Percentiles rank a stretch among this genome's conserved stretches.
phyloP scores from a whole-genome alignment of 179 eudicot species.

The Actinidia polygama region DNA sequence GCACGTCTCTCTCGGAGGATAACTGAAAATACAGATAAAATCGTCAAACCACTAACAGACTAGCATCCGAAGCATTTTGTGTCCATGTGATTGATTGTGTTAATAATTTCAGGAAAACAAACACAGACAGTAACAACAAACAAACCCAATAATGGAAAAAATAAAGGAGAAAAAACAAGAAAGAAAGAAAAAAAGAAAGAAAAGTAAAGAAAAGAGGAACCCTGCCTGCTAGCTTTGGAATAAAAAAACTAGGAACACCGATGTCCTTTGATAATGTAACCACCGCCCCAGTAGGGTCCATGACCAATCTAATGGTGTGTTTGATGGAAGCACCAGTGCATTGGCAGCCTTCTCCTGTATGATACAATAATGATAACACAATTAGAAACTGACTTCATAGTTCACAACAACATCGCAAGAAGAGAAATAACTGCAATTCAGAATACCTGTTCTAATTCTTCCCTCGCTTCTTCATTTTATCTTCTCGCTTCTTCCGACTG shows the following conservation, averaged over 20 bases:
- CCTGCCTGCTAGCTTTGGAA: conserved; percentile 65
- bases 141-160: not conserved
- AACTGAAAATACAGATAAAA: conserved; percentile 48
- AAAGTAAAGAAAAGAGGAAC: not conserved
- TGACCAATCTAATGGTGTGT: conserved; percentile 63
- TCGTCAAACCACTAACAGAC: not conserved
- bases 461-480: conserved; percentile 81
- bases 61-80: not conserved
- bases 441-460: conserved; percentile 84
- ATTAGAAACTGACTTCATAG: not conserved
- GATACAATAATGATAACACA: conserved; percentile 17
- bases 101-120: not conserved
- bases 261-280: conserved; percentile 82
- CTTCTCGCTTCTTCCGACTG: conserved; percentile 88
- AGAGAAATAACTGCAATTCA: not conserved
- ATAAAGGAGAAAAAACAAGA: not conserved
- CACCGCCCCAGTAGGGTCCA: conserved; percentile 80
- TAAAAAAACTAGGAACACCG: conserved; percentile 78
- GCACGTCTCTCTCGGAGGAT: conserved; percentile 96
- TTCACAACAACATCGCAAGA: not conserved
- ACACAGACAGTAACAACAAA: not conserved
- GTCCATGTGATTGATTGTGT: not conserved
- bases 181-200: not conserved
- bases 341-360: conserved; percentile 83
- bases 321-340: conserved; percentile 66